phyloP scores from a whole-genome alignment of 2,329 filamentous ascomycete species.

The Colletotrichum theobromicola region DNA sequence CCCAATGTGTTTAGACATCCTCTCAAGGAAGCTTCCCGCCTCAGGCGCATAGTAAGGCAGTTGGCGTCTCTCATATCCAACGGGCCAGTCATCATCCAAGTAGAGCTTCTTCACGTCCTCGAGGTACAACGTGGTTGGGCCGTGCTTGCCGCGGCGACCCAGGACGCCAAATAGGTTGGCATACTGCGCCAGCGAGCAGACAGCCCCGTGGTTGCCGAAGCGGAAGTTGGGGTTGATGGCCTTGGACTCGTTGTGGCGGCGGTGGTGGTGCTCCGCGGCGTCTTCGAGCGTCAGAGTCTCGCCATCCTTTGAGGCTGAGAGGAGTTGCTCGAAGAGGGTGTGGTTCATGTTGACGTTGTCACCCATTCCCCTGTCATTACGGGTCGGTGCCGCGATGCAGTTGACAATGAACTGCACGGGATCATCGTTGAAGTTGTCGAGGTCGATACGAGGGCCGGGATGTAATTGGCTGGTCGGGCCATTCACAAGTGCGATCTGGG shows the following conservation, averaged over 20 bases:
- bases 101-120: neutral
- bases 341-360: neutral
- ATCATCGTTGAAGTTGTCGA: neutral
- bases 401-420: neutral
- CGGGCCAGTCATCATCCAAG: neutral
- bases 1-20: neutral
- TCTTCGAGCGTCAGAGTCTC: neutral
- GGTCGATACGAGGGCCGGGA: neutral
- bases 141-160: neutral
- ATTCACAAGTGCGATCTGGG: neutral
- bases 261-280: neutral
- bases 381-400: neutral
- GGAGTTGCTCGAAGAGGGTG: neutral
- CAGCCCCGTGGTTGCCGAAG: neutral
- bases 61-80: neutral
- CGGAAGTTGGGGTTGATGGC: neutral
- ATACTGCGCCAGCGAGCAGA: neutral
- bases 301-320: neutral
- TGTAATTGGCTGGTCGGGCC: neutral
- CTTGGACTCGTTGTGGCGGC: neutral
- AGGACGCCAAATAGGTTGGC: neutral
- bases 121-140: neutral
- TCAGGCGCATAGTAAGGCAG: neutral
- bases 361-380: neutral
- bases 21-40: neutral